Evolutionary conservation across 2,329 filamentous ascomycete species (phyloP), one percentile per base, ranked within the genome.

Genomic region (Torrubiellomyces zombiae): DNA sequence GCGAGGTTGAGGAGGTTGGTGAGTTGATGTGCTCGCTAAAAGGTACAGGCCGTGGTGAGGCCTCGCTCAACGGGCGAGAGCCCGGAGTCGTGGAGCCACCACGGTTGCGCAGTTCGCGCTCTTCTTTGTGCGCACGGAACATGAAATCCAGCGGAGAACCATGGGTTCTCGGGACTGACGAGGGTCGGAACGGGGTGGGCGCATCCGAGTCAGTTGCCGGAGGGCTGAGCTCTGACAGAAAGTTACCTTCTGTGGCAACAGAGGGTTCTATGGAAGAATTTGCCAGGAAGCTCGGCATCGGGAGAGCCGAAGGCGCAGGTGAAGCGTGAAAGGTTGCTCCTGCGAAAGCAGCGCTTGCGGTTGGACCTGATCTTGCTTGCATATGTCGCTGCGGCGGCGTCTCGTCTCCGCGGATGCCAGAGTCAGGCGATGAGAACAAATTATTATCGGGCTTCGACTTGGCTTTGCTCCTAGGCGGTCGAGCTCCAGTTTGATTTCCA

Each of bases 291-390:
- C 77, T 91, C 8, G 89, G 89, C 30, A 94, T 77, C 1, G 89
- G 89, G 16, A 98, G 60, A 14, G 82, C 74, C 7, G 83, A 91
- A 1, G 89, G 78, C 2, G 85, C 86, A 12, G 89, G 89, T 7
- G 89, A 95, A 20, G 83, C 80, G 50, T 94, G 85, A 48, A 95
- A 98, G 5, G 83, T 91, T 17, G 86, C 78, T 9, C 86, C 89
- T 19, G 89, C 89, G 52, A 93, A 98, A 22, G 76, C 73, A 31
- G 69, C 59, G 24, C 52, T 52, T 16, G 50, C 50, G n/a, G n/a
- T n/a, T n/a, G n/a, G n/a, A 24, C 50, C 48, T 22, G 61, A 50
- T 42, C 60, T 63, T 34, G 56, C 44, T 16, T 51, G 45, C 7
- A 44, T 43, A 10, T 52, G 53, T 25, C 60, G 54, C 8, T 44